Conservation (phyloP, 2,329 filamentous ascomycete species). For the Cladosporium sp. region DNA sequence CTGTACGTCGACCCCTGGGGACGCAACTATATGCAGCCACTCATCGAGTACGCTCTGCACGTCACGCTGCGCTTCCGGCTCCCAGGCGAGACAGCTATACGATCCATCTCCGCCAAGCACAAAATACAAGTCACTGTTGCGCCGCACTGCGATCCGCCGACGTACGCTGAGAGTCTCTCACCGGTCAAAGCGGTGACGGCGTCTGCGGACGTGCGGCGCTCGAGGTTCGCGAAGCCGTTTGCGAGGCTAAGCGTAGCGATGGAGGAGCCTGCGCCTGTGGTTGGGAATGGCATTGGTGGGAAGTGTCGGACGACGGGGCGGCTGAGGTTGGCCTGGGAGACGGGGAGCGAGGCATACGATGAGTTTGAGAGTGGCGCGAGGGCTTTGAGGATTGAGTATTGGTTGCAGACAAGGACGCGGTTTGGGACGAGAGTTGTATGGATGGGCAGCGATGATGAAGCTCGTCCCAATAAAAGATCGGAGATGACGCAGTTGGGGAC, state of each 20-base stretch:
- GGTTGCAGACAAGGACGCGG: not conserved
- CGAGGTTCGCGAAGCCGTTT: constrained; percentile 7
- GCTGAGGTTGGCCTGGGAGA: not conserved
- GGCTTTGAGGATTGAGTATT: constrained; percentile 1
- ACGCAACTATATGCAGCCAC: constrained; percentile 14
- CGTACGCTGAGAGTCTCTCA: not conserved
- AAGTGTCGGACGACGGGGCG: not conserved
- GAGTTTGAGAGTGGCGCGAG: not conserved
- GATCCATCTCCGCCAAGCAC: not conserved
- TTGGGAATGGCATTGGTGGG: not conserved
- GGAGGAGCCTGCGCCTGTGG: constrained; percentile 8
- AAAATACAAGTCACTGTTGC: not conserved
- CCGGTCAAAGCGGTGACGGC: not conserved
- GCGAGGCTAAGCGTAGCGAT: not conserved
- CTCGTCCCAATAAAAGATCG: not conserved
- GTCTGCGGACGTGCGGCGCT: not conserved
- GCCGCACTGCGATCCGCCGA: constrained; percentile 14
- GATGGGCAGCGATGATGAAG: not conserved
- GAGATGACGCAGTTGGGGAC: not conserved
- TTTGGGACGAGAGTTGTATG: not conserved
- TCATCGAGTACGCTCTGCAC: constrained; percentile 8
- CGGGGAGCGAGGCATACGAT: constrained; percentile 4
- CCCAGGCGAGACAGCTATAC: not conserved
- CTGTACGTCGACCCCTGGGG: constrained; percentile 16
- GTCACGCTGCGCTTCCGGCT: constrained; percentile 9